phyloP scores from a whole-genome alignment of 805 yeast species.

The Saccharomyces eubayanus region DNA sequence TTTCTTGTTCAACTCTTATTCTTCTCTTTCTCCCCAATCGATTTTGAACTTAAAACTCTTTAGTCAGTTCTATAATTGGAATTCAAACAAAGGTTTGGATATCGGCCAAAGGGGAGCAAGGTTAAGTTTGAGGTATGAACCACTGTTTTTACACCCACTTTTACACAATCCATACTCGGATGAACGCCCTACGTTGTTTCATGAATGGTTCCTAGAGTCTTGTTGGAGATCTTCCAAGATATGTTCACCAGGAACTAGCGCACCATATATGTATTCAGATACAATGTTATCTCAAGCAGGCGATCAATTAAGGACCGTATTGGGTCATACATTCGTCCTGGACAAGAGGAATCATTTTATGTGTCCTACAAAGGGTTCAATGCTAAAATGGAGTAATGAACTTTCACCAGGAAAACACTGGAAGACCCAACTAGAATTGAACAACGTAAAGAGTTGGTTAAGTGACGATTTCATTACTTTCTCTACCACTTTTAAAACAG shows the following conservation, averaged over 20 bases:
- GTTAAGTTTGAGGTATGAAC: background rate
- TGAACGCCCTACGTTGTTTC: conserved; percentile 28
- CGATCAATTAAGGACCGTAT: conserved; percentile 49
- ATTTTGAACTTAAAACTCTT: background rate
- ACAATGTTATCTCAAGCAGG: conserved; percentile 53
- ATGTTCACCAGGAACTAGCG: conserved; percentile 21
- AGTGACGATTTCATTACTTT: conserved; percentile 34
- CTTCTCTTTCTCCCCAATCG: background rate
- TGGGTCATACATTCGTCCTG: conserved; percentile 33
- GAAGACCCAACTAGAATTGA: conserved; percentile 29
- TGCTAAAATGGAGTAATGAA: conserved; percentile 38
- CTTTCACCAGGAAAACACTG: conserved; percentile 28
- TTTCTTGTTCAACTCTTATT: conserved; percentile 37
- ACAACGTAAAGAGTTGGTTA: conserved; percentile 21
- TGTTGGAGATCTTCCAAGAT: conserved; percentile 36
- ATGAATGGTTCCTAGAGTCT: conserved; percentile 41
- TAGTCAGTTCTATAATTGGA: background rate
- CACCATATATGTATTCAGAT: conserved; percentile 29
- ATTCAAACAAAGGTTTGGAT: background rate
- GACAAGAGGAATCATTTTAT: conserved; percentile 38
- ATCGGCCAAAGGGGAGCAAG: background rate
- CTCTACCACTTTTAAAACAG: conserved; percentile 43
- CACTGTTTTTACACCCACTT: background rate
- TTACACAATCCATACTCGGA: background rate
- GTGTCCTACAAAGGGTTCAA: conserved; percentile 41